phyloP scores from a whole-genome alignment of 768 basidiomycete genomes.

The Strobilomyces confusus region DNA sequence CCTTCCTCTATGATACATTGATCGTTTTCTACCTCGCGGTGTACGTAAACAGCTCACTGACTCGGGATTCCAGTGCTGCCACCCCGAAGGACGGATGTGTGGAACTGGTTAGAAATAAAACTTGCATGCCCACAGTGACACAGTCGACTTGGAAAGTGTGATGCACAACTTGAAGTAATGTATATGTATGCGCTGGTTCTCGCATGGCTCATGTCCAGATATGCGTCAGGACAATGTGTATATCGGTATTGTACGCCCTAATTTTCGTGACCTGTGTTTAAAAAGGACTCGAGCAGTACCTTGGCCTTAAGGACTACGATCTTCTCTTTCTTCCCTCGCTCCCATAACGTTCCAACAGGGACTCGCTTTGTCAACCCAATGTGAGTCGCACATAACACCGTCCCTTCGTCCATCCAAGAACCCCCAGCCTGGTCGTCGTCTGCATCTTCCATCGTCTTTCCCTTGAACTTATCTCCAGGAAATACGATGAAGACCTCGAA shows the following conservation, averaged over 20 bases:
- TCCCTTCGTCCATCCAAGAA: not conserved
- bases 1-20: too few species aligned
- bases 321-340: not conserved
- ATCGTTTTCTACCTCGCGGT: too few species aligned
- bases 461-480: slow-evolving; percentile 8
- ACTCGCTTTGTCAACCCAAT: not conserved
- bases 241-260: not conserved
- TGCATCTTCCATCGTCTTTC: not conserved
- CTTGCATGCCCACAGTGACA: too few species aligned
- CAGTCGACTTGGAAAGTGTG: too few species aligned
- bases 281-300: not conserved
- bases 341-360: not conserved
- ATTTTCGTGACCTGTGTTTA: not conserved
- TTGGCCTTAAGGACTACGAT: not conserved
- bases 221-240: too few species aligned
- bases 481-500: slow-evolving; percentile 5
- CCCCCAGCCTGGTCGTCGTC: not conserved
- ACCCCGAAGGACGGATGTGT: too few species aligned
- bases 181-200: too few species aligned
- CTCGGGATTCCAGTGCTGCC: too few species aligned
- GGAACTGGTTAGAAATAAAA: too few species aligned
- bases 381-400: not conserved
- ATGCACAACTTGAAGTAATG: too few species aligned
- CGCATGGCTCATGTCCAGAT: too few species aligned
- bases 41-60: too few species aligned